Evolutionary conservation across 306 rosid species (phyloP).

Genomic region (Ormosia semicastrata): DNA sequence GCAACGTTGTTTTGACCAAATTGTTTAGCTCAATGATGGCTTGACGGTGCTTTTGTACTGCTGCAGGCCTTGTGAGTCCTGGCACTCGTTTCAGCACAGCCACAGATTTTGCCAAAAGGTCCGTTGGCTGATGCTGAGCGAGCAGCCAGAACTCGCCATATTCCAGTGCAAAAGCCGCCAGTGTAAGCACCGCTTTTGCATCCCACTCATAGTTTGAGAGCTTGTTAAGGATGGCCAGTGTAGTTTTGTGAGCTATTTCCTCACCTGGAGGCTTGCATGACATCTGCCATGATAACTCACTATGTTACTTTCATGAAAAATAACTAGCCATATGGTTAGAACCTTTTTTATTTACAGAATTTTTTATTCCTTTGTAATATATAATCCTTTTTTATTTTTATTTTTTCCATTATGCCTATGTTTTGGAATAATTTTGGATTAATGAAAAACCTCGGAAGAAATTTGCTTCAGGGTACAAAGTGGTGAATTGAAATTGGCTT

Average conservation of each 20-base stretch:
- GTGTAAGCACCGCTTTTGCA: constrained; percentile 65
- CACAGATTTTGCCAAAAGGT: constrained; percentile 62
- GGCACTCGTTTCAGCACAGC: constrained; percentile 60
- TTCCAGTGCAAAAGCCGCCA: constrained; percentile 69
- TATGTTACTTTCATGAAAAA: not conserved
- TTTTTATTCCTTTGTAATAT: no score
- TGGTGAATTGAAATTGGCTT: constrained; percentile 38
- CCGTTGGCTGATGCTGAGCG: constrained; percentile 40
- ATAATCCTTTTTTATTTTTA: no score
- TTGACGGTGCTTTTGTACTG: constrained; percentile 47
- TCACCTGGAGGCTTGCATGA: constrained; percentile 64
- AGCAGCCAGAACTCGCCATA: constrained; percentile 76
- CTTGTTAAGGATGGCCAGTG: constrained; percentile 50
- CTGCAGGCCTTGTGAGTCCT: constrained; percentile 30
- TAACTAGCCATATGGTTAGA: no score
- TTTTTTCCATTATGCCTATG: not conserved
- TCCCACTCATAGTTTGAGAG: constrained; percentile 65
- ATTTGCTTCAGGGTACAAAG: constrained; percentile 46
- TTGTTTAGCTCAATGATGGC: constrained; percentile 50
- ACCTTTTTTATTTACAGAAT: no score
- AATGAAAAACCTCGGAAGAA: constrained; percentile 38
- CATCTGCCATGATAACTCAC: constrained; percentile 36
- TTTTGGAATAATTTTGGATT: not conserved
- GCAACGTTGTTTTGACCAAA: constrained; percentile 50
- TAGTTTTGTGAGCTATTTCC: constrained; percentile 53